phyloP scores from a whole-genome alignment of 164 flowering plant genomes.

The Tinospora cordifolia region DNA sequence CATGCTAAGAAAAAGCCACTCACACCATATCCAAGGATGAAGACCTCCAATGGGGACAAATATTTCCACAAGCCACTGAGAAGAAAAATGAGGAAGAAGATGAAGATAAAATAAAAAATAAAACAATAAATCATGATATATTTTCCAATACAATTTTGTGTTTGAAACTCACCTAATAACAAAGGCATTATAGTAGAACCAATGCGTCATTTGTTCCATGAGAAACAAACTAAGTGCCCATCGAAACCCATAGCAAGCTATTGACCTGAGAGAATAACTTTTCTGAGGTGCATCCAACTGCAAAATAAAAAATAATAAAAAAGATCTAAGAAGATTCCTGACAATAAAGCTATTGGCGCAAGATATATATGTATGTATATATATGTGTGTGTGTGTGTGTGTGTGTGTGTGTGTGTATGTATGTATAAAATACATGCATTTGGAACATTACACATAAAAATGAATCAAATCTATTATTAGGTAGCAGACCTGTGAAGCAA shows the following conservation, averaged over 20 bases:
- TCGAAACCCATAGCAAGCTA: conserved; percentile 68
- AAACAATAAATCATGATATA: not conserved
- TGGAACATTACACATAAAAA: not conserved
- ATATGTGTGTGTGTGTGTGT: no score
- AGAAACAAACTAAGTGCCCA: conserved; percentile 65
- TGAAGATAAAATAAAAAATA: conserved; percentile 1
- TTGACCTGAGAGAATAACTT: conserved; percentile 34
- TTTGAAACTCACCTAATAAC: conserved; percentile 55
- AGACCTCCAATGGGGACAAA: conserved; percentile 76
- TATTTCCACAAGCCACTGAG: conserved; percentile 73
- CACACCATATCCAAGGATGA: conserved; percentile 97
- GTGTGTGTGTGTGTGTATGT: no score
- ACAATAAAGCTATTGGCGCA: not conserved
- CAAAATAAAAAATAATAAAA: conserved; percentile 16
- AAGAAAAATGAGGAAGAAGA: conserved; percentile 9
- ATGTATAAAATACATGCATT: not conserved
- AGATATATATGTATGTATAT: not conserved
- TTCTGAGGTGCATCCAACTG: conserved; percentile 80
- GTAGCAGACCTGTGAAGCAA: conserved; percentile 76
- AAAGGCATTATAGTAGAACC: conserved; percentile 79
- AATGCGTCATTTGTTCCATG: conserved; percentile 86
- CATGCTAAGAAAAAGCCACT: conserved; percentile 26
- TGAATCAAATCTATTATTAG: not conserved
- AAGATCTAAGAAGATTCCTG: not conserved
- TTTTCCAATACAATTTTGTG: not conserved